Evolutionary conservation across 2,329 filamentous ascomycete species (phyloP), one percentile per base, ranked within the genome.

Genomic region (Nakataea oryzae): DNA sequence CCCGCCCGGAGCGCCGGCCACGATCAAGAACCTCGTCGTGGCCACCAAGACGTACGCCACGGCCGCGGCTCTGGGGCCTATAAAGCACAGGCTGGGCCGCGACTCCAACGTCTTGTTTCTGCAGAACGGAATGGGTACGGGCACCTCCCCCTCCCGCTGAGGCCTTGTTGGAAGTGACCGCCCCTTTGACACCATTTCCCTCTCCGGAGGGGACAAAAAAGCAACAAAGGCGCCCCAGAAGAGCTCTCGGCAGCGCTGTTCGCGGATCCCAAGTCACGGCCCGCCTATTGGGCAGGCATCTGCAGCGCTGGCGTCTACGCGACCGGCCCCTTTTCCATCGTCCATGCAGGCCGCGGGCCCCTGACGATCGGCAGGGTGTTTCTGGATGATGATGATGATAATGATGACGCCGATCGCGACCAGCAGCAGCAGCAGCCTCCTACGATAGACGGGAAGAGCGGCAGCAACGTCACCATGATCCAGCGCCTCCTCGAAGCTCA

Each of bases 41-140:
- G 82, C 89, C 3, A 90, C 88, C 32, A 97, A 96, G 74, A 84
- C 91, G 0, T 76, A 83, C 3, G 76, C 83, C 50, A 89, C 90
- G 0, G 72, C 90, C n/a, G 75, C 81, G 1, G 87, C 89, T 54
- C 74, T 80, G 6, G 78, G 80, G 60, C 71, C 77, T 24, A 74
- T 96, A 17, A 77, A 82, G 8, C 74, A 82, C 1, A 83, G 96
- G 61, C 80, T 86, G 2, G 81, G 85, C 65, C 73, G 76, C 3
- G 73, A 79, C 3, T 90, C 87, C n/a, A 89, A 90, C 0, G 84
- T 97, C n/a, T 80, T 88, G 14, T 90, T 97, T 68, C 76, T 91
- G 28, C 93, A 97, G 68, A 96, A 96, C 68, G 93, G 93, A 58
- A 89, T 97, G 85, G 92, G 90, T 34, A 80, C 78, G 66, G 71